A percentile compares a stretch with the other conserved stretches of the same genome.
These are phyloP conservation scores for Blastobotrys proliferans DNA, from an alignment of 1,139 yeast genomes.

Conservation along the genomic window DNA sequence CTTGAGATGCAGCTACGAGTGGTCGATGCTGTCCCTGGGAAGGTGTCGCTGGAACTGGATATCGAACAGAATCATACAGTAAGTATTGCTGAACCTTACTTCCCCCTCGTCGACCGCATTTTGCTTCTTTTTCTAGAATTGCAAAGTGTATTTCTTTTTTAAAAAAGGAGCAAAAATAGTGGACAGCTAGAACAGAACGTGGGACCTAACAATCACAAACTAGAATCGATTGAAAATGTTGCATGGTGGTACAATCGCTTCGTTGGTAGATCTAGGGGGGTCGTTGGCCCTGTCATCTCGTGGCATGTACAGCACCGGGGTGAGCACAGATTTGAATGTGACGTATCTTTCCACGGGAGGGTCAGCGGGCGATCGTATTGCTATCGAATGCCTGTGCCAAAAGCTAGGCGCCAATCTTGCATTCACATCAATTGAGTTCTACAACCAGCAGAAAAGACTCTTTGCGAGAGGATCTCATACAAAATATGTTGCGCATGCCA, in stretches of 20 bases:
- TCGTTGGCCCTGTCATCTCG: constrained; percentile 42
- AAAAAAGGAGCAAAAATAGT: too few species aligned
- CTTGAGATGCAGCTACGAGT: constrained; percentile 21
- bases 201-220: neutral
- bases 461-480: constrained; percentile 45
- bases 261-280: constrained; percentile 43
- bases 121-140: too few species aligned
- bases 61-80: constrained; percentile 37
- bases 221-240: constrained; percentile 39
- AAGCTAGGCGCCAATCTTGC: constrained; percentile 41
- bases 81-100: constrained; percentile 15
- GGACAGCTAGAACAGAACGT: neutral
- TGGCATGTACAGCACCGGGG: constrained; percentile 43
- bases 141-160: too few species aligned
- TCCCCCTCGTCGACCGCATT: neutral
- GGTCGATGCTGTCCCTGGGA: constrained; percentile 34
- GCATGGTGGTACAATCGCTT: constrained; percentile 43
- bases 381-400: constrained; percentile 33
- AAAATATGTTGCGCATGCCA: constrained; percentile 38
- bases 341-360: constrained; percentile 42
- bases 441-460: constrained; percentile 27
- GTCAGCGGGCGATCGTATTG: constrained; percentile 29
- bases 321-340: constrained; percentile 41
- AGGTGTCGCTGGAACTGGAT: constrained; percentile 33
- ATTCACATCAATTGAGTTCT: constrained; percentile 38